phyloP scores from a whole-genome alignment of 1,284 basidiomycete genomes.

The Grifola frondosa region DNA sequence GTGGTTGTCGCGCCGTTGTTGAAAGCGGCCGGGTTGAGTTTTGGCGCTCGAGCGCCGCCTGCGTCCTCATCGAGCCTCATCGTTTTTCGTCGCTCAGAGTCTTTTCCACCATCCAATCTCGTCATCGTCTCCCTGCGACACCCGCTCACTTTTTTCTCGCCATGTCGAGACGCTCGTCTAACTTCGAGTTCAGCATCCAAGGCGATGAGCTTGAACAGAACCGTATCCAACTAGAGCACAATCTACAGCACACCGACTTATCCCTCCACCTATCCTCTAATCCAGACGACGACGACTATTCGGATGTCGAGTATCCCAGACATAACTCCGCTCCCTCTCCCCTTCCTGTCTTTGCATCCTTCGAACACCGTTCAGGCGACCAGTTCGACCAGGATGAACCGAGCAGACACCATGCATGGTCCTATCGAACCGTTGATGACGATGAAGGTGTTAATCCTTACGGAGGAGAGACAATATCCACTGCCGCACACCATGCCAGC shows the following conservation, averaged over 20 bases:
- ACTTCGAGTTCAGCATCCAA: conserved; percentile 46
- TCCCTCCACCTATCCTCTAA: conserved; percentile 61
- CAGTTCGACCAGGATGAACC: conserved; percentile 52
- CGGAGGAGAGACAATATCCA: conserved; percentile 70
- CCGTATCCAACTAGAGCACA: conserved; percentile 72
- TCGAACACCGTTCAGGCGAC: conserved; percentile 57
- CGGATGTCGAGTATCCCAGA: conserved; percentile 65
- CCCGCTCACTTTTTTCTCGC: too few relatives aligned
- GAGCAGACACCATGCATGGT: conserved; percentile 60
- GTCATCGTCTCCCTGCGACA: conserved; percentile 19
- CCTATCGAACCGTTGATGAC: conserved; percentile 52
- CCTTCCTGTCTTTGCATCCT: conserved; percentile 56
- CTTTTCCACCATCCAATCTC: conserved; percentile 1
- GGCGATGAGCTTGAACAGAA: conserved; percentile 70
- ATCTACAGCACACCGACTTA: conserved; percentile 68
- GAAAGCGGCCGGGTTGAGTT: conserved; percentile 11
- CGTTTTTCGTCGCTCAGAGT: conserved; percentile 4
- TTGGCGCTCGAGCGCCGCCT: conserved; percentile 14
- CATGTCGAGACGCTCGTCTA: conserved; percentile 25
- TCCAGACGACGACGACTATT: conserved; percentile 43
- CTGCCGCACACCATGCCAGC: conserved; percentile 83
- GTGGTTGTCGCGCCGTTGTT: conserved; percentile 28
- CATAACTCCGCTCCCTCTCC: conserved; percentile 57
- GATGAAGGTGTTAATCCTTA: conserved; percentile 67
- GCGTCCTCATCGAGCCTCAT: conserved; percentile 3